Conservation (phyloP, 2,329 filamentous ascomycete species). For the Aspergillus persii region DNA sequence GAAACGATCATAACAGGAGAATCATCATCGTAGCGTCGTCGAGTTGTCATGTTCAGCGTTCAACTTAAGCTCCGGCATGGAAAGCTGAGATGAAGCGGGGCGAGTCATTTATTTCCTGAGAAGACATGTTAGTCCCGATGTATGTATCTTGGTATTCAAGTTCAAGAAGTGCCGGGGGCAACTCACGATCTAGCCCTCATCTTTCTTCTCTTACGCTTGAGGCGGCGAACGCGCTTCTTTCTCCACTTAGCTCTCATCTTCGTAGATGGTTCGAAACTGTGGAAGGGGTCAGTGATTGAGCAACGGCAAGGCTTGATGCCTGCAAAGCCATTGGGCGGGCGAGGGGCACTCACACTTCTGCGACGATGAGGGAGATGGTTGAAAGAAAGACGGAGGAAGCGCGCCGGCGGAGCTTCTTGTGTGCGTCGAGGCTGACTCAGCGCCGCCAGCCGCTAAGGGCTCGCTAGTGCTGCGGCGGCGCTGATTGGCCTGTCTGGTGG, state of each 20-base stretch:
- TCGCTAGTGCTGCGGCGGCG: conserved; percentile 20
- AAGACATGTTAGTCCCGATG: conserved; percentile 25
- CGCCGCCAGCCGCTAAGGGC: conserved; percentile 28
- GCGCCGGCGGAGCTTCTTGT: conserved; percentile 37
- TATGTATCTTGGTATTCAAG: background rate
- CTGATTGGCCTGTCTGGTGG: conserved; percentile 16
- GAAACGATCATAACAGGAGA: conserved; percentile 27
- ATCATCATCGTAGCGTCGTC: conserved; percentile 34
- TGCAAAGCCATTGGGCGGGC: background rate
- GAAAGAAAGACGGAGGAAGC: conserved; percentile 36
- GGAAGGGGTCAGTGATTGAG: conserved; percentile 14
- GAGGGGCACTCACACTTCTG: conserved; percentile 40
- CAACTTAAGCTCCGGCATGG: conserved; percentile 36
- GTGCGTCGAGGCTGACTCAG: conserved; percentile 43
- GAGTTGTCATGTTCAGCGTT: conserved; percentile 40
- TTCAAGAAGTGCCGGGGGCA: background rate
- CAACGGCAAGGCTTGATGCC: conserved; percentile 1
- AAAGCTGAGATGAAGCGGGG: conserved; percentile 54
- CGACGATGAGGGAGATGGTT: conserved; percentile 46
- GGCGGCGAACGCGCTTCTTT: conserved; percentile 99
- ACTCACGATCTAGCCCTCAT: conserved; percentile 94
- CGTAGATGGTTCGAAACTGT: conserved; percentile 38
- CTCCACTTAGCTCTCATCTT: conserved; percentile 97
- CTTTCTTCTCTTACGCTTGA: conserved; percentile 99
- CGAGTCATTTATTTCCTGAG: conserved; percentile 66